Conservation (phyloP, 148 eudicot species). For the Chenopodium berlandieri region DNA sequence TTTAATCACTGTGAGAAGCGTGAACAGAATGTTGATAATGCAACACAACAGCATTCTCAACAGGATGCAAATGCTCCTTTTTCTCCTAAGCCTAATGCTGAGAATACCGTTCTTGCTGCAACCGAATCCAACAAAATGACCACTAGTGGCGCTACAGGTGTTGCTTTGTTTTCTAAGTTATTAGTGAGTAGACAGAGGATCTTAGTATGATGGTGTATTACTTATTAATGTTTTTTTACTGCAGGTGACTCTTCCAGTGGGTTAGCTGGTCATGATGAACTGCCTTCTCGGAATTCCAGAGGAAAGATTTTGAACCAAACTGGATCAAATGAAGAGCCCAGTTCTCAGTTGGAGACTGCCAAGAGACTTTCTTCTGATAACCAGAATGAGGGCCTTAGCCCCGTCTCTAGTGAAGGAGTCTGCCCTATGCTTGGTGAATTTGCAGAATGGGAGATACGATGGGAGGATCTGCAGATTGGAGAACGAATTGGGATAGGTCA, state of each 20-base stretch:
- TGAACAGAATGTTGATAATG: slow-evolving; percentile 27
- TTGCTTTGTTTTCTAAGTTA: slow-evolving; percentile 15
- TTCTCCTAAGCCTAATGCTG: slow-evolving; percentile 27
- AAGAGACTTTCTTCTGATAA: slow-evolving; percentile 23
- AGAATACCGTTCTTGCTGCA: slow-evolving; percentile 26
- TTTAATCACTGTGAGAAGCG: slow-evolving; percentile 29
- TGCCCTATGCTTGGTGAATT: slow-evolving; percentile 69
- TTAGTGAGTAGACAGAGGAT: slow-evolving; percentile 15
- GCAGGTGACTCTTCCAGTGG: slow-evolving; percentile 32
- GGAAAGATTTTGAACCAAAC: slow-evolving; percentile 32
- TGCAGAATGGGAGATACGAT: slow-evolving; percentile 90
- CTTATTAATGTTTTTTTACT: slow-evolving; percentile 24
- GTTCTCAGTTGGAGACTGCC: slow-evolving; percentile 31
- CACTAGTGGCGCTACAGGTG: slow-evolving; percentile 31
- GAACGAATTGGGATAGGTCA: slow-evolving; percentile 96
- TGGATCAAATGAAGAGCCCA: slow-evolving; percentile 24
- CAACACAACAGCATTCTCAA: slow-evolving; percentile 28
- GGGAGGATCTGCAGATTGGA: slow-evolving; percentile 93
- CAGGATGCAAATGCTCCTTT: slow-evolving; percentile 18
- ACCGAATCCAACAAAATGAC: slow-evolving; percentile 28
- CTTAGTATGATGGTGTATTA: slow-evolving; percentile 19
- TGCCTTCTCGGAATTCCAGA: slow-evolving; percentile 25
- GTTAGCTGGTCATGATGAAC: slow-evolving; percentile 25
- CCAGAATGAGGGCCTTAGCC: slow-evolving; percentile 38
- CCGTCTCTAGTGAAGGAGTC: slow-evolving; percentile 38